Evolutionary conservation across 306 rosid genomes (phyloP), one percentile per base, ranked within the genome.

Genomic region (Purshia tridentata): DNA sequence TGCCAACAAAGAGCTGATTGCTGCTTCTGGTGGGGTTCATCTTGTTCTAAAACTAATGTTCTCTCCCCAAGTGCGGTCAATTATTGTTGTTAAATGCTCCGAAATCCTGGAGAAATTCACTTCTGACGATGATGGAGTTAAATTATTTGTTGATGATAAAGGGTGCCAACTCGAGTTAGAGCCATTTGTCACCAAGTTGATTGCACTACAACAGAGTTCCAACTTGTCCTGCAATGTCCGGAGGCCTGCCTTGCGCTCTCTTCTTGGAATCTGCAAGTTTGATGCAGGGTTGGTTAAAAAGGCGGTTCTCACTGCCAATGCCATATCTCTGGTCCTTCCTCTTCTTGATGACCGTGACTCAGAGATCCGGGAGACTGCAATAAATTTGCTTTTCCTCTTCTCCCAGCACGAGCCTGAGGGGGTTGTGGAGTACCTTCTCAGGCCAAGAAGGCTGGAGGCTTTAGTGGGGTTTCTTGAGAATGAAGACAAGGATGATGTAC

Each of bases 391-490:
- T 51, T 91, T 85, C 69, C 88, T 91, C 60, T 89, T 91, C 86
- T 91, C 96, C 19, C 93, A 91, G 74, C 96, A 91, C 0, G 91
- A 89, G 83, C 87, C 86, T 44, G 87, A 91, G 48, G 97, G 96
- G 68, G 87, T 89, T 15, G 93, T 91, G 72, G 96, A 91, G 23
- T 89, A 86, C 83, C 97, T 91, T 71, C 85, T 89, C 75, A 87
- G 15, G 88, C 96, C 97, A 59, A 89, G 96, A 79, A 86, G 96
- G 75, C 85, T 91, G n/a, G 97, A 91, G 77, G 97, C 89, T 64
- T 81, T 91, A 62, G 93, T 89, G 67, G 93, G 97, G 29, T 87
- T 87, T 70, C 89, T 91, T 19, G 91, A 91, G 80, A 86, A 72
- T 19, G 86, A 85, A 14, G 87, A 84, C 13, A 87, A 91, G 16